Base-by-base conservation (phyloP, 495 filamentous ascomycete genomes). In the Xylaria longipes region DNA sequence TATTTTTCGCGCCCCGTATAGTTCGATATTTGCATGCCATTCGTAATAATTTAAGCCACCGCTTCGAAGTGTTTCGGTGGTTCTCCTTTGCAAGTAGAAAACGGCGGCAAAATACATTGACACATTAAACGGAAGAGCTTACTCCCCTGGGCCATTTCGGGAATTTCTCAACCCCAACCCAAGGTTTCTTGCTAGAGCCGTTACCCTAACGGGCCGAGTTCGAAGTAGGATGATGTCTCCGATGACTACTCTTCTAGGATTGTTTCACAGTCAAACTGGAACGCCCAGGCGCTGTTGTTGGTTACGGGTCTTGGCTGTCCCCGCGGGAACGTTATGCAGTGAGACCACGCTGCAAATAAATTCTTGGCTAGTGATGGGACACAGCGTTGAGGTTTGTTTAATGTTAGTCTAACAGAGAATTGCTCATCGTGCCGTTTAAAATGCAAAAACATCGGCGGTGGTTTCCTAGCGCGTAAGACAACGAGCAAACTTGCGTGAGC, bases 101-200 rank as follows among this genome's bases (percentile, higher is more conserved):
- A 72, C 54, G 66, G 74, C 74, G 74, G 76, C 68, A 76, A 78
- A 78, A 76, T 75, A 75, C 69, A 73, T 61, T 45, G 22, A 69
- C 72, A 76, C 71, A 78, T 76, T 78, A 73, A 76, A 74, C 76
- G 71, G 73, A 75, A 73, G 69, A 37, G 46, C 71, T 65, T 64
- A 72, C 72, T 37, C 62, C 69, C 62, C 68, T 54, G 71, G 65
- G 65, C 71, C 71, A 67, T 72, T 78, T 76, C 69, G 74, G 74
- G 68, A 70, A 64, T 56, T 70, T 73, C 64, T 70, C 69, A 39
- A 56, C 27, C 48, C 65, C 48, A 63, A 43, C 60, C 60, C 60
- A 43, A 63, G 12, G 14, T 25, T 41, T 60, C 20, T 43, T 29
- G 14, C 37, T n/a, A 27, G 60, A 63, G 60, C 37, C 60, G 60